These are phyloP conservation scores for Fusarium sp. DNA, from an alignment of 2,329 filamentous ascomycete genomes.

Conservation along the genomic window DNA sequence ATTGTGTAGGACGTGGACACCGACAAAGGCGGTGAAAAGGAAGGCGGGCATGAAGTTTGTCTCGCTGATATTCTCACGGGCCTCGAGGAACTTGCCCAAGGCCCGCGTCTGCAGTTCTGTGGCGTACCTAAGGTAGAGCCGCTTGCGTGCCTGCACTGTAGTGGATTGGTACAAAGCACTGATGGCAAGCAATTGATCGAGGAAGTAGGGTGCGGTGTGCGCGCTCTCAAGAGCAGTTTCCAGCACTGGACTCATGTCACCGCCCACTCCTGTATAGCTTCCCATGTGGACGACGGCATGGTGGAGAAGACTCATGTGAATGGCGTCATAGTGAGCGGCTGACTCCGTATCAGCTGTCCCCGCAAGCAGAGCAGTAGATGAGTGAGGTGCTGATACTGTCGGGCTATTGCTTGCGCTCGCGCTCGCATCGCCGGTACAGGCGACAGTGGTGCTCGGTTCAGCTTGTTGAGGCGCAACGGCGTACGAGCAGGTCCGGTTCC, in stretches of 20 bases:
- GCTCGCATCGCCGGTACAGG: too few relatives aligned
- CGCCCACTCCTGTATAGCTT: not conserved
- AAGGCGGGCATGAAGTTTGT: not conserved
- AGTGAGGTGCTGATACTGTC: not conserved
- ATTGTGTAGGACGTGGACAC: not conserved
- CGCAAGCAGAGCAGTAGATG: not conserved
- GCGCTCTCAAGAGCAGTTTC: not conserved
- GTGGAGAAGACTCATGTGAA: not conserved
- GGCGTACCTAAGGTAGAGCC: not conserved
- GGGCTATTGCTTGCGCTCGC: not conserved
- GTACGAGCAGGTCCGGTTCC: too few relatives aligned
- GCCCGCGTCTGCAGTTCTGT: conserved; percentile 2
- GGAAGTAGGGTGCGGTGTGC: not conserved
- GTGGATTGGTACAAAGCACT: not conserved
- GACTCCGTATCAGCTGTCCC: not conserved
- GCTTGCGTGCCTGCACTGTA: not conserved
- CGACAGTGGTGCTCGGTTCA: too few relatives aligned
- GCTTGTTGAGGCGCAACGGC: too few relatives aligned
- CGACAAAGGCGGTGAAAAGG: not conserved
- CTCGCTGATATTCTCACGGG: not conserved
- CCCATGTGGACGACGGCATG: not conserved
- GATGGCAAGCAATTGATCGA: not conserved
- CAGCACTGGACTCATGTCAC: not conserved
- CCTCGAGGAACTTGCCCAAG: not conserved
- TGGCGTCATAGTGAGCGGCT: not conserved